Evolutionary conservation across 1,284 basidiomycete genomes (phyloP), one percentile per base, ranked within the genome.

Genomic region (Tilletia setariae): DNA sequence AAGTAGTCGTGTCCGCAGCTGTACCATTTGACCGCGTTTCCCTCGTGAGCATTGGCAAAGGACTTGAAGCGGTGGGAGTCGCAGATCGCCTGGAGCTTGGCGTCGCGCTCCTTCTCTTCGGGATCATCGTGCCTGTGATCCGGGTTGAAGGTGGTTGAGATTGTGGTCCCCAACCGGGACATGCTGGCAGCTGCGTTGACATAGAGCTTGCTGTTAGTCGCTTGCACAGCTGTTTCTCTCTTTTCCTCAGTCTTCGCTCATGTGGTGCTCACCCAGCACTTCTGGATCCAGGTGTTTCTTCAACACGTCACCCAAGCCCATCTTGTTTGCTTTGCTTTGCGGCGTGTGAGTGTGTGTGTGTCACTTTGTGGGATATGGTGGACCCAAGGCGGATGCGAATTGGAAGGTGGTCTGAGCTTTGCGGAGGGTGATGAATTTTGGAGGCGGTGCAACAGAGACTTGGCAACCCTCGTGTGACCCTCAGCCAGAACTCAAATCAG

Each of bases 21-120:
- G 47, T 70, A 90, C 92, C 91, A 96, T 84, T 95, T 96, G 62
- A 92, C 90, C 63, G 87, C 85, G 81, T 94, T 94, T 16, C 88
- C 85, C 1, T 84, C 72, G 30, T 90, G 64, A 42, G 91, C 86
- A 13, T 84, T 85, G 0, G 93, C 92, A 82, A 96, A 98, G 73
- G 90, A 91, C 46, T 88, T 81, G 84, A 92, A 97, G 35, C 93
- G 88, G 84, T 97, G 94, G 19, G 85, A 84, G 2, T 87, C 87
- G 71, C 89, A 89, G 78, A 95, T 94, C 76, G 89, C 86, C 65
- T 87, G 85, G 23, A 89, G 85, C 71, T 89, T 85, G 43, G 86
- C 84, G 76, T 91, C 90, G n/a, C 87, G 84, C 43, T 85, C 86
- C 74, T 88, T 87, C 82, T 91, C 91, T 25, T 47, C 49, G 40